phyloP scores from a whole-genome alignment of 2,329 filamentous ascomycete species.

The Chaetomiaceae sp. region DNA sequence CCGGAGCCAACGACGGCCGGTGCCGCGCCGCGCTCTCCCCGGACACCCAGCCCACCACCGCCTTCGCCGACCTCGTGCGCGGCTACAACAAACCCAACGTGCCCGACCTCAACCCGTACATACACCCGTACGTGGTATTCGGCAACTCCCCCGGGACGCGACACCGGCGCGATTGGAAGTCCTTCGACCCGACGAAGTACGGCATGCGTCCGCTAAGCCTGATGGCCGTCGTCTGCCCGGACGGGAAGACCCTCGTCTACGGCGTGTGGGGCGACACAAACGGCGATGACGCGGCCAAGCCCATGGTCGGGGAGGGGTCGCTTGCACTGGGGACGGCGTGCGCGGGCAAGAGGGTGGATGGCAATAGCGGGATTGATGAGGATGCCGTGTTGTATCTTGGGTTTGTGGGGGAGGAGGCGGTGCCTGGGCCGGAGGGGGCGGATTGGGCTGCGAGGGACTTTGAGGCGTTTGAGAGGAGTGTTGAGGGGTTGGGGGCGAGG shows the following conservation, averaged over 20 bases:
- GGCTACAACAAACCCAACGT: constrained; percentile 34
- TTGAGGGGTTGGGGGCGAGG: constrained; percentile 46
- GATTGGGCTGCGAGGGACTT: constrained; percentile 50
- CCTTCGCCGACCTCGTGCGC: constrained; percentile 38
- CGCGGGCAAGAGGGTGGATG: constrained; percentile 47
- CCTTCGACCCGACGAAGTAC: constrained; percentile 38
- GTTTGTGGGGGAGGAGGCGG: constrained; percentile 52
- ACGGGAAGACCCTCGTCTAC: constrained; percentile 42
- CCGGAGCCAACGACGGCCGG: constrained; percentile 36
- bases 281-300: constrained; percentile 38
- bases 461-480: constrained; percentile 50
- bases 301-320: constrained; percentile 45
- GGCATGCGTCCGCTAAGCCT: constrained; percentile 48
- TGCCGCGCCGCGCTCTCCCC: constrained; percentile 37
- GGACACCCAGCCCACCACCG: constrained; percentile 40
- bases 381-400: constrained; percentile 60
- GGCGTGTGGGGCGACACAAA: constrained; percentile 53
- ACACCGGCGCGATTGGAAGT: constrained; percentile 26
- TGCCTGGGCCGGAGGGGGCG: constrained; percentile 50
- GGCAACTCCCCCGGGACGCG: constrained; percentile 41
- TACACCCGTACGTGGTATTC: constrained; percentile 52
- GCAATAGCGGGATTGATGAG: constrained; percentile 50
- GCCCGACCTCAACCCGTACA: constrained; percentile 45
- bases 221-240: constrained; percentile 51
- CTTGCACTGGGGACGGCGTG: constrained; percentile 46